Base-by-base conservation (phyloP, 2,329 filamentous ascomycete species). In the Colletotrichum aenigma region DNA sequence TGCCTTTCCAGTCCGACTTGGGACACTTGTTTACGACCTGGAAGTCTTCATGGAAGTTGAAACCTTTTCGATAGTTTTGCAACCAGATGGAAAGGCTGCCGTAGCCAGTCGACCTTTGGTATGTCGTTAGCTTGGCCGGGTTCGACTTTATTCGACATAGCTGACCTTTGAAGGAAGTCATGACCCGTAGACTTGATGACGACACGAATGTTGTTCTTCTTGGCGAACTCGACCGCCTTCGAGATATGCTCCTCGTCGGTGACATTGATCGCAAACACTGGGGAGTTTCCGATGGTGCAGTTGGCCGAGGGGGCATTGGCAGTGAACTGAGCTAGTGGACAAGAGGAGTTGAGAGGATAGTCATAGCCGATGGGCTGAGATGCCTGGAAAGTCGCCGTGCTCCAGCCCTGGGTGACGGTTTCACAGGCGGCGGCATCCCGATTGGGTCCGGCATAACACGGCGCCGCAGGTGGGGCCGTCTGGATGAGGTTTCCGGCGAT, bases 401-500 rank as follows among this genome's bases (percentile, higher is more conserved):
- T 62, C 70, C 70, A 73, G 9, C 56, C 64, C 28, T 62, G 24
- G 24, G 70, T 73, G 3, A 68, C 70, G 8, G 30, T 56, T 62
- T 55, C 55, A 13, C 70, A 73, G 9, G 56, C 56, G 10, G 64
- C 16, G 2, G 64, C 70, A 64, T 73, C 64, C 13, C 38, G 56
- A 7, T 6, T 36, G 18, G 64, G 56, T 24, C 70, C 62, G 28
- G 69, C 32, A 52, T 72, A 72, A 32, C 70, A 67, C n/a, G 70
- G 70, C 10, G 70, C 62, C 3, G 85, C 90, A 7, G 91, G 78
- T 1, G 90, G 90, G 2, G 87, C 81, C 0, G 88, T 91, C 2
- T 83, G 83, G 34, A 92, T 83, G 28, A 92, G 82, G 15, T 82
- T 82, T 0, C 91, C 91, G 6, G 82, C 81, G 1, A 92, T 81